A percentile compares a stretch with the other conserved stretches of the same genome.
phyloP scores from a whole-genome alignment of 768 basidiomycete genomes.

The Mycena latifolia region DNA sequence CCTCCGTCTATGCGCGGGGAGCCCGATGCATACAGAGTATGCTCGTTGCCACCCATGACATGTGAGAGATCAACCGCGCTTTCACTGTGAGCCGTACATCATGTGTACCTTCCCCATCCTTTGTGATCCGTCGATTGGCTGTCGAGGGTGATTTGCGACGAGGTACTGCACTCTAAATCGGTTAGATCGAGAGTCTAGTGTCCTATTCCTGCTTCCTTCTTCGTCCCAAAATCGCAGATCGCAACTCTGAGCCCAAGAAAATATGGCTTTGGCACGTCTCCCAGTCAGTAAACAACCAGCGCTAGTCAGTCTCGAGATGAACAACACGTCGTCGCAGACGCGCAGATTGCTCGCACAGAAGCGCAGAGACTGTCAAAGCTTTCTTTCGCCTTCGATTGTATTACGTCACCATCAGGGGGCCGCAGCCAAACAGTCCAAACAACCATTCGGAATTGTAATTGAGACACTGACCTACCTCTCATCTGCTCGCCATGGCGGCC shows the following conservation, averaged over 20 bases:
- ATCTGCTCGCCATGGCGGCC: conserved; percentile 78
- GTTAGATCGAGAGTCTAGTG: neutral
- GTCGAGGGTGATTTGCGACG: neutral
- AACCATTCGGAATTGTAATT: conserved; percentile 2
- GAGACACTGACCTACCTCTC: conserved; percentile 26
- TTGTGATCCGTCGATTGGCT: too few species aligned
- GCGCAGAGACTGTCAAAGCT: neutral
- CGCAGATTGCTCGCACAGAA: too few species aligned
- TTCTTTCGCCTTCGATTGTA: neutral
- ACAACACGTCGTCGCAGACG: too few species aligned
- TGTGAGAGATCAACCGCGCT: neutral
- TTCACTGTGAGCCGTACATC: neutral
- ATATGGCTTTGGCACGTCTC: too few species aligned
- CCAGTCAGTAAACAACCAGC: too few species aligned
- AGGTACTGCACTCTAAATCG: too few species aligned
- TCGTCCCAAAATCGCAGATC: too few species aligned
- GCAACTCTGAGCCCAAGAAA: too few species aligned
- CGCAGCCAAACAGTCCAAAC: conserved; percentile 18
- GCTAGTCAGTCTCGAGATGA: too few species aligned
- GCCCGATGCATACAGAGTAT: neutral
- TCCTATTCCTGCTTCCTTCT: too few species aligned
- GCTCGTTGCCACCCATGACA: neutral
- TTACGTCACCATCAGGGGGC: neutral
- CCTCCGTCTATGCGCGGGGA: too few species aligned
- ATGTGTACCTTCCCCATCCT: neutral